These are phyloP conservation scores for Trametes pubescens DNA, from an alignment of 1,284 basidiomycete species.

Conservation along the genomic window DNA sequence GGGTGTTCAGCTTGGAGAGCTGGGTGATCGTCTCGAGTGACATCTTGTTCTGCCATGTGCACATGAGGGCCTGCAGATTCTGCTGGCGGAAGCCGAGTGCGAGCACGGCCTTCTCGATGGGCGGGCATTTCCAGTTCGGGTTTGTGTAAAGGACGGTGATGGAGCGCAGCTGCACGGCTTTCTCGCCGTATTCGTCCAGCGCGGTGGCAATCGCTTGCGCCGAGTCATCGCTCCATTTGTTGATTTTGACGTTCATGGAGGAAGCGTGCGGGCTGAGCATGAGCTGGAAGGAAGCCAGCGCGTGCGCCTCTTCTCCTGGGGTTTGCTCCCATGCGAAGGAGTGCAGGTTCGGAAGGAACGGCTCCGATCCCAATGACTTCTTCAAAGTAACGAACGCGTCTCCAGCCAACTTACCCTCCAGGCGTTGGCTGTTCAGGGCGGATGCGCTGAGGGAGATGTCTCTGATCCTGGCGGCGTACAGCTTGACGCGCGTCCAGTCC, in stretches of 20 bases:
- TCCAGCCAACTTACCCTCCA: neutral
- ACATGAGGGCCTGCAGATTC: constrained; percentile 18
- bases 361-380: constrained; percentile 3
- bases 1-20: constrained; percentile 14
- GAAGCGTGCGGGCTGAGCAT: constrained; percentile 27
- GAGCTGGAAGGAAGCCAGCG: constrained; percentile 19
- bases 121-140: neutral
- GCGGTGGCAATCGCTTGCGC: constrained; percentile 18
- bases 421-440: neutral
- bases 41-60: constrained; percentile 18
- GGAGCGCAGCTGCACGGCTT: constrained; percentile 20
- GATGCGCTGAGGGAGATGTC: neutral
- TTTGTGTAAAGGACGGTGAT: constrained; percentile 11
- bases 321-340: constrained; percentile 25
- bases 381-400: constrained; percentile 14
- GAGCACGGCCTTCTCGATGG: constrained; percentile 21
- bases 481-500: constrained; percentile 28
- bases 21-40: constrained; percentile 14
- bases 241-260: constrained; percentile 13
- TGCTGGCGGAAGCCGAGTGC: constrained; percentile 15
- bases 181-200: constrained; percentile 11
- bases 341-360: constrained; percentile 29
- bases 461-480: constrained; percentile 28
- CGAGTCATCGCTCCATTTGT: constrained; percentile 1
- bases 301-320: neutral